A percentile compares a stretch with the other conserved stretches of the same genome.
These are phyloP conservation scores for Acacia confusa DNA, from an alignment of 306 rosid genomes.

Conservation along the genomic window DNA sequence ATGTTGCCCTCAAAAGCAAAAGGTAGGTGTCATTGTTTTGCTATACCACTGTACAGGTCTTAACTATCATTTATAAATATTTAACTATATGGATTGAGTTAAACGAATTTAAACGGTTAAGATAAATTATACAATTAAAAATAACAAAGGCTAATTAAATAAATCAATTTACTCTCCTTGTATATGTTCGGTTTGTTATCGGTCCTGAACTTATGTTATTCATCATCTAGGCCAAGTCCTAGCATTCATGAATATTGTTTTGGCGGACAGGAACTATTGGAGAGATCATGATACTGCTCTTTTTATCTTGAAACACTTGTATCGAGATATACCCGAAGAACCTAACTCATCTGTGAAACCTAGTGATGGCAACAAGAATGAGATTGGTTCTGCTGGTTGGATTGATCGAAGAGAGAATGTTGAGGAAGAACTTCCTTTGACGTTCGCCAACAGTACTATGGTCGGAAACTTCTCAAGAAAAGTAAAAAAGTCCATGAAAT, in stretches of 20 bases:
- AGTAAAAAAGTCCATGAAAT: slow-evolving; percentile 47
- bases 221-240: background rate
- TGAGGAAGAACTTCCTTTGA: slow-evolving; percentile 82
- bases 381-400: slow-evolving; percentile 47
- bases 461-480: slow-evolving; percentile 40
- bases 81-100: too few species aligned
- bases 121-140: too few species aligned
- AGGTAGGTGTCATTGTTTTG: background rate
- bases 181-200: too few species aligned
- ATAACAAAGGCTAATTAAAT: too few species aligned
- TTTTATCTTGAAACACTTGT: slow-evolving; percentile 81
- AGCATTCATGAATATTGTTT: background rate
- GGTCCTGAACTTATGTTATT: too few species aligned
- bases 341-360: slow-evolving; percentile 27
- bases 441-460: slow-evolving; percentile 59
- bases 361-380: slow-evolving; percentile 34
- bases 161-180: too few species aligned
- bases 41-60: background rate
- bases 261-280: slow-evolving; percentile 82
- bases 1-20: background rate
- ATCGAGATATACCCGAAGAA: slow-evolving; percentile 62
- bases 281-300: slow-evolving; percentile 92
- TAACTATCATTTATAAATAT: background rate
- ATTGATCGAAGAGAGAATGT: slow-evolving; percentile 43
- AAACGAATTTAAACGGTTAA: too few species aligned